Evolutionary conservation across 495 filamentous ascomycete genomes (phyloP).

Genomic region (Podospora fimiseda): DNA sequence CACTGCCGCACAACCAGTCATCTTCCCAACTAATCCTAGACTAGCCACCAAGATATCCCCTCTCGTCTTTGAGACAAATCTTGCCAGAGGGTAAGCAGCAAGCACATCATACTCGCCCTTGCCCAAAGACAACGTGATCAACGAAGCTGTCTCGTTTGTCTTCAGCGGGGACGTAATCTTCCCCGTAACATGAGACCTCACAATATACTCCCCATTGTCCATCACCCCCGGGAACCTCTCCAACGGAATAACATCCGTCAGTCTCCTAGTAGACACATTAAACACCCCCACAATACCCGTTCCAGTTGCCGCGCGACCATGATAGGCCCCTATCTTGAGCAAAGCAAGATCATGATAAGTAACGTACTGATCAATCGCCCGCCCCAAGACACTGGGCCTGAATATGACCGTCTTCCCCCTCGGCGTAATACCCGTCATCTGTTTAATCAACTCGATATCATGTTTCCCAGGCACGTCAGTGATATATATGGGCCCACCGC

Average conservation of each 20-base stretch:
- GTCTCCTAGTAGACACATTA: slow-evolving; percentile 55
- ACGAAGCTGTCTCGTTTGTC: slow-evolving; percentile 28
- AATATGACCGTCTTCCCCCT: slow-evolving; percentile 68
- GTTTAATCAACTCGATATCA: slow-evolving; percentile 60
- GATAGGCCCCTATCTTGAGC: slow-evolving; percentile 73
- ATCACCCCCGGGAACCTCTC: slow-evolving; percentile 65
- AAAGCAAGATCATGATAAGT: slow-evolving; percentile 64
- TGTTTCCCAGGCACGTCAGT: slow-evolving; percentile 84
- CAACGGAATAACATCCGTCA: slow-evolving; percentile 63
- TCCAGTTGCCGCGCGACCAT: slow-evolving; percentile 53
- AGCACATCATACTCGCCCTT: slow-evolving; percentile 74
- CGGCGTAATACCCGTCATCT: slow-evolving; percentile 66
- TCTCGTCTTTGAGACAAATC: slow-evolving; percentile 43
- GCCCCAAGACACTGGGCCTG: slow-evolving; percentile 64
- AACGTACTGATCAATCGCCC: slow-evolving; percentile 64
- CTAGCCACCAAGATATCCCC: slow-evolving; percentile 48
- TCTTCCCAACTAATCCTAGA: slow-evolving; percentile 80
- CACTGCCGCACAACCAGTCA: slow-evolving; percentile 81
- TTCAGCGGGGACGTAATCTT: slow-evolving; percentile 48
- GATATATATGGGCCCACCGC: slow-evolving; percentile 87
- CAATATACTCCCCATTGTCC: slow-evolving; percentile 51
- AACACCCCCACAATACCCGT: slow-evolving; percentile 78
- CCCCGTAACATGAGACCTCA: slow-evolving; percentile 67
- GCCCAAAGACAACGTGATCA: slow-evolving; percentile 55
- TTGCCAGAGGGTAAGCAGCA: slow-evolving; percentile 58